phyloP scores from a whole-genome alignment of 2,329 filamentous ascomycete species.

The Penicillium rolfsii region DNA sequence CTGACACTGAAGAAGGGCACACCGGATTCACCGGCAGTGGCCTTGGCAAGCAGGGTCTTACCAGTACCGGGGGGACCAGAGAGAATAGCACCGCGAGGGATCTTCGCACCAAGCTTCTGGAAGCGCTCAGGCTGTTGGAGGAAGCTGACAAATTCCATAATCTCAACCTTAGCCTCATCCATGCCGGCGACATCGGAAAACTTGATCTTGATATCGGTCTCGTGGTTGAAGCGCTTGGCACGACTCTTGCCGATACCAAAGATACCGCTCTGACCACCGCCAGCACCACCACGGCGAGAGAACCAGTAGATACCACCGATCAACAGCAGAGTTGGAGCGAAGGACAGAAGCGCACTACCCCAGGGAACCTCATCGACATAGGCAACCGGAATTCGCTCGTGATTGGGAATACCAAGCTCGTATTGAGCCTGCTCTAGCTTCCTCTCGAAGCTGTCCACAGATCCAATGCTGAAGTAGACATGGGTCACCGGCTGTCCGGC shows the following conservation, averaged over 20 bases:
- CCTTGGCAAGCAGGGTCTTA: constrained; percentile 96
- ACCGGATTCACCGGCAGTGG: constrained; percentile 92
- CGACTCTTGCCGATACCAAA: constrained; percentile 96
- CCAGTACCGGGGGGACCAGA: constrained; percentile 97
- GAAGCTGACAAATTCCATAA: constrained; percentile 99
- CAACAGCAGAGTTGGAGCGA: constrained; percentile 84
- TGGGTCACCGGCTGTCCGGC: constrained; percentile 70
- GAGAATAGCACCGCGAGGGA: constrained; percentile 92
- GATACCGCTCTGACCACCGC: constrained; percentile 71
- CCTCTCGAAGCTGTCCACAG: constrained; percentile 88
- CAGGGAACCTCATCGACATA: constrained; percentile 78
- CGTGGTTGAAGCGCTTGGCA: constrained; percentile 96
- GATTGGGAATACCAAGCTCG: constrained; percentile 79
- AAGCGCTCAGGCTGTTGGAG: constrained; percentile 91
- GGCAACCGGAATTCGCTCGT: constrained; percentile 90
- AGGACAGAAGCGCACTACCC: constrained; percentile 73
- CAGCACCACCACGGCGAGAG: constrained; percentile 70
- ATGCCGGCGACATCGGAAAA: constrained; percentile 96
- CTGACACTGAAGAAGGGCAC: constrained; percentile 99
- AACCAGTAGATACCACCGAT: constrained; percentile 82
- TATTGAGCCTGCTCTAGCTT: constrained; percentile 85
- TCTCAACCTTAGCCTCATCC: constrained; percentile 97
- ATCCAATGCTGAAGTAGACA: constrained; percentile 96
- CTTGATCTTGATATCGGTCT: constrained; percentile 94
- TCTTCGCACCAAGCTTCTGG: constrained; percentile 93